A percentile compares a stretch with the other conserved stretches of the same genome.
Conservation (phyloP, 2,329 filamentous ascomycete species). For the Fusarium algeriense region DNA sequence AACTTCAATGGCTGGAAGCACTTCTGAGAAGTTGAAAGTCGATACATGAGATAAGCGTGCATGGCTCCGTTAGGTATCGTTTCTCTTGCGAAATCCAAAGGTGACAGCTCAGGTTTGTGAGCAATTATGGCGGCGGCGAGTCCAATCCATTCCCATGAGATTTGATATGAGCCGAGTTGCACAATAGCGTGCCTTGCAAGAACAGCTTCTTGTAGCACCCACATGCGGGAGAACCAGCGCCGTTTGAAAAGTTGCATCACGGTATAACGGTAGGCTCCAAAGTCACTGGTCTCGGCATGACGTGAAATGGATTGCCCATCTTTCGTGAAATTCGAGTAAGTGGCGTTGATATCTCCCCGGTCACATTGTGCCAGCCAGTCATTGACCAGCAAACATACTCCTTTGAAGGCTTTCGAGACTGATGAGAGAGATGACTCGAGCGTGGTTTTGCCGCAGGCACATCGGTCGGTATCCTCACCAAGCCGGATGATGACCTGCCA, state of each 20-base stretch:
- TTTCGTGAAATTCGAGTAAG: accelerated
- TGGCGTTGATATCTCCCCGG: neutral
- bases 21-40: accelerated
- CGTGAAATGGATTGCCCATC: accelerated
- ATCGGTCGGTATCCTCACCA: accelerated
- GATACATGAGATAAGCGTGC: neutral
- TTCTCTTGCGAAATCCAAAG: accelerated
- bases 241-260: neutral
- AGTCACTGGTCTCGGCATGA: accelerated
- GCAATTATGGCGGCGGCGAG: neutral
- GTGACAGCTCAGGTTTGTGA: accelerated
- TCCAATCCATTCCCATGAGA: accelerated
- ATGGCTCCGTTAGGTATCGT: accelerated
- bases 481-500: neutral
- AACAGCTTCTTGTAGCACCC: neutral
- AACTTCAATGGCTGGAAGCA: neutral
- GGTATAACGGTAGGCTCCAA: accelerated
- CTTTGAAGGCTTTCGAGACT: accelerated
- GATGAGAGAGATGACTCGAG: neutral
- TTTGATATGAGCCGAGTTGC: neutral
- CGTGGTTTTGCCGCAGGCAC: accelerated
- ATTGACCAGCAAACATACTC: accelerated
- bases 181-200: accelerated
- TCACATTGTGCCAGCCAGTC: accelerated
- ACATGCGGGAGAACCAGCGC: neutral